phyloP scores from a whole-genome alignment of 345 rosid species.

The Syzygium jambos region DNA sequence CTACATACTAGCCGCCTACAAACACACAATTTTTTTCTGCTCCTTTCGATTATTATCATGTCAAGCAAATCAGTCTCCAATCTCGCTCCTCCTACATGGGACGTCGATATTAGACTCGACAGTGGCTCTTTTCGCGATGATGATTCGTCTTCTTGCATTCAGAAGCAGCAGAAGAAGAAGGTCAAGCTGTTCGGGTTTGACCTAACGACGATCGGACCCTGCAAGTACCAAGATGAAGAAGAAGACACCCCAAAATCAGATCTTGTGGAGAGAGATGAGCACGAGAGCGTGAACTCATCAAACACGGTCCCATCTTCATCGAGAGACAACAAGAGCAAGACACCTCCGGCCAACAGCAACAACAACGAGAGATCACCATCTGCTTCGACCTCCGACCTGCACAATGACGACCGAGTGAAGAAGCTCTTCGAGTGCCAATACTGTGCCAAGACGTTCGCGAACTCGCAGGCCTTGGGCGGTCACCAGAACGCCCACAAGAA shows the following conservation, averaged over 20 bases:
- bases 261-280: slow-evolving; percentile 25
- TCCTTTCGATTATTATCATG: background rate
- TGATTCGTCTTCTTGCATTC: background rate
- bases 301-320: slow-evolving; percentile 8
- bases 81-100: slow-evolving; percentile 15
- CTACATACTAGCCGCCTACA: background rate
- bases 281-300: slow-evolving; percentile 58
- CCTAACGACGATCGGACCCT: slow-evolving; percentile 21
- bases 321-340: slow-evolving; percentile 1
- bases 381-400: background rate
- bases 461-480: slow-evolving; percentile 95
- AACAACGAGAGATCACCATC: background rate
- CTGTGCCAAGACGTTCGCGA: slow-evolving; percentile 74
- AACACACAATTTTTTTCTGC: background rate
- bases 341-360: background rate
- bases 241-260: slow-evolving; percentile 1
- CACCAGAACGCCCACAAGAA: slow-evolving; percentile 99
- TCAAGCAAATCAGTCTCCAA: background rate
- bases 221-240: background rate
- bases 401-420: slow-evolving; percentile 2
- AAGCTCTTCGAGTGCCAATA: slow-evolving; percentile 75
- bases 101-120: slow-evolving; percentile 29
- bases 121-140: slow-evolving; percentile 24
- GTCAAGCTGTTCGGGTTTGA: slow-evolving; percentile 80
- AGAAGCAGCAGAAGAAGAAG: slow-evolving; percentile 20